phyloP scores from a whole-genome alignment of 441 rosid species.

The Gossypium laxum region DNA sequence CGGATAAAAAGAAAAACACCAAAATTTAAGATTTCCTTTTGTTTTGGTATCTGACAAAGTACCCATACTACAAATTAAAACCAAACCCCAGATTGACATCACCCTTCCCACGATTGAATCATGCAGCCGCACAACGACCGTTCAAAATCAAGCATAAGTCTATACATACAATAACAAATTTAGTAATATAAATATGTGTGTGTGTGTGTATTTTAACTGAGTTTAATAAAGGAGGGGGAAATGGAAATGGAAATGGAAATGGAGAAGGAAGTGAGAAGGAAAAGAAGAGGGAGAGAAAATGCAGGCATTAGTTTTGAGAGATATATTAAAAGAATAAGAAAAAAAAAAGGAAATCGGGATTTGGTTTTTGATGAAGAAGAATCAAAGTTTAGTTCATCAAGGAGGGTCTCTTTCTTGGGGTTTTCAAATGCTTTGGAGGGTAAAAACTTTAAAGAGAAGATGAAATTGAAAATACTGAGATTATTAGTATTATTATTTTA shows the following conservation, averaged over 20 bases:
- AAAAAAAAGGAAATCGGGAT: conserved; percentile 27
- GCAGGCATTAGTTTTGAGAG: conserved; percentile 16
- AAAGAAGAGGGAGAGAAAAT: conserved; percentile 23
- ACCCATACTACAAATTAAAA: conserved; percentile 30
- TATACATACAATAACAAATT: neutral
- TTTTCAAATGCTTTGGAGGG: conserved; percentile 85
- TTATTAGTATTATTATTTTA: neutral
- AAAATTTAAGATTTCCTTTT: conserved; percentile 28
- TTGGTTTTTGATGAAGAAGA: conserved; percentile 48
- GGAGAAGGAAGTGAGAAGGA: conserved; percentile 1
- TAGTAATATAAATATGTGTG: too few relatives aligned
- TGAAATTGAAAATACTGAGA: neutral
- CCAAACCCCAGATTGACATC: conserved; percentile 26
- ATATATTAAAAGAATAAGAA: conserved; percentile 1
- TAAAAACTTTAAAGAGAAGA: conserved; percentile 19
- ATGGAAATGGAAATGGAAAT: conserved; percentile 8
- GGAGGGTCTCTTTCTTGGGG: conserved; percentile 58
- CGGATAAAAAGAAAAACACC: conserved; percentile 34
- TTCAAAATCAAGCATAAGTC: conserved; percentile 16
- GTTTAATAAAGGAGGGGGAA: neutral
- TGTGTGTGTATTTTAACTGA: conserved; percentile 1
- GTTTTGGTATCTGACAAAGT: conserved; percentile 52
- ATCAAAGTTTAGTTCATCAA: conserved; percentile 63
- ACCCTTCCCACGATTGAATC: conserved; percentile 35
- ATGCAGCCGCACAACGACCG: conserved; percentile 30